phyloP scores from a whole-genome alignment of 164 flowering plant species.

The Houttuynia cordata region DNA sequence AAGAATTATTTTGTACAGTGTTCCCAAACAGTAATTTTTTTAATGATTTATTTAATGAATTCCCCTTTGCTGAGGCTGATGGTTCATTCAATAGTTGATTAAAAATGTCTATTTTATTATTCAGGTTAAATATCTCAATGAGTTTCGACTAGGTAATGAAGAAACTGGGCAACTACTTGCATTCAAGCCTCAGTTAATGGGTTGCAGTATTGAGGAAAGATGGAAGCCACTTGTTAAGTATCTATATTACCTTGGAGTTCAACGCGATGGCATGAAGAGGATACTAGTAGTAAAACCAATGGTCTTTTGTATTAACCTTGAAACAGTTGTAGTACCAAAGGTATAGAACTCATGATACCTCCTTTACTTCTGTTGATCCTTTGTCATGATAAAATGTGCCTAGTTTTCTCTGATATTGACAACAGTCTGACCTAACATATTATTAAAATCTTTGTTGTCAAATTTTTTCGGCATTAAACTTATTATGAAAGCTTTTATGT shows the following conservation, averaged over 20 bases:
- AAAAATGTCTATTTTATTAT: neutral
- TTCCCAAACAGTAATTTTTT: too few species aligned
- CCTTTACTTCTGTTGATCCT: neutral
- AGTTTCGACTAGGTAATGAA: constrained; percentile 63
- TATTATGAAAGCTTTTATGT: too few species aligned
- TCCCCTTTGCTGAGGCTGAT: too few species aligned
- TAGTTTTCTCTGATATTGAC: too few species aligned
- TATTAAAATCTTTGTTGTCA: too few species aligned
- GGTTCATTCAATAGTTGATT: neutral
- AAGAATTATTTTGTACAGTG: too few species aligned
- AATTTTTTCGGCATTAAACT: neutral
- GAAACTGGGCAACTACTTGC: constrained; percentile 68
- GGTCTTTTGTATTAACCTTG: constrained; percentile 71
- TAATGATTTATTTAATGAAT: too few species aligned
- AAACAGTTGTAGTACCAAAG: constrained; percentile 78
- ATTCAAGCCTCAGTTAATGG: constrained; percentile 79
- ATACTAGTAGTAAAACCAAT: constrained; percentile 73
- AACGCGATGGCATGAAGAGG: constrained; percentile 80
- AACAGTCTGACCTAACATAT: too few species aligned
- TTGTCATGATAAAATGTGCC: too few species aligned
- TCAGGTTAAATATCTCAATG: constrained; percentile 74
- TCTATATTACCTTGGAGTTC: constrained; percentile 74
- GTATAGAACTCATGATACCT: constrained; percentile 18
- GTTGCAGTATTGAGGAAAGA: constrained; percentile 72
- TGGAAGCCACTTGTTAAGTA: constrained; percentile 94